Conservation (phyloP, 202 grass and related monocot species). For the Panicum hallii region DNA sequence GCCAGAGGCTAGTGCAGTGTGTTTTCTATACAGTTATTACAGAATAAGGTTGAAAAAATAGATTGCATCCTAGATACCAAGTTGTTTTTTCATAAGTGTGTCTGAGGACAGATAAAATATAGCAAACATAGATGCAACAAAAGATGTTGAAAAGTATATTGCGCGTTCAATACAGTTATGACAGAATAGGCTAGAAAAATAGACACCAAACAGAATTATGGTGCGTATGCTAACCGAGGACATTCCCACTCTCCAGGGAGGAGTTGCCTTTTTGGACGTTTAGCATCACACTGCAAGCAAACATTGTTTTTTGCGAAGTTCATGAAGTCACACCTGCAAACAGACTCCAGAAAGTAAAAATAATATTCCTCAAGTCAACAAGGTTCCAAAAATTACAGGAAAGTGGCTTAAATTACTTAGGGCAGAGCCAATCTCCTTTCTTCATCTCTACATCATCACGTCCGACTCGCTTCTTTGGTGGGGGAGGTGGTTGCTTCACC, state of each 20-base stretch:
- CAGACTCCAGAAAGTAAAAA: conserved; percentile 52
- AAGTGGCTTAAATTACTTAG: conserved; percentile 73
- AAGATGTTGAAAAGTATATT: conserved; percentile 25
- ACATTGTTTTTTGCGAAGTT: conserved; percentile 94
- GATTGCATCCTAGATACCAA: conserved; percentile 1
- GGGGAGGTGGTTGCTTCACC: conserved; percentile 82
- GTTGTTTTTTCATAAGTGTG: neutral
- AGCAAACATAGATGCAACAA: conserved; percentile 31
- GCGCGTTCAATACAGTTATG: conserved; percentile 14
- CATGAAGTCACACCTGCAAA: conserved; percentile 97
- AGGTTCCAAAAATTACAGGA: conserved; percentile 45
- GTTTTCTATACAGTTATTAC: neutral
- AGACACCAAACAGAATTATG: conserved; percentile 36
- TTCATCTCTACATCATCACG: conserved; percentile 98
- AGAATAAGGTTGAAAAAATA: neutral
- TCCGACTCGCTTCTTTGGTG: conserved; percentile 87
- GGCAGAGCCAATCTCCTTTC: conserved; percentile 99
- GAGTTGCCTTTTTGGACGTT: conserved; percentile 91
- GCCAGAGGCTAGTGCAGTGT: neutral
- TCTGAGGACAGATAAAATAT: neutral
- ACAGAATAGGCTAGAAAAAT: conserved; percentile 24
- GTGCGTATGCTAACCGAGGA: conserved; percentile 62
- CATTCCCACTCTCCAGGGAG: conserved; percentile 99
- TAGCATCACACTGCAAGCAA: conserved; percentile 93
- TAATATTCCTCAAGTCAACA: conserved; percentile 36